A percentile compares a stretch with the other conserved stretches of the same genome.
Evolutionary conservation across 2,329 filamentous ascomycete genomes (phyloP).

Genomic region (Diaporthe capsici): DNA sequence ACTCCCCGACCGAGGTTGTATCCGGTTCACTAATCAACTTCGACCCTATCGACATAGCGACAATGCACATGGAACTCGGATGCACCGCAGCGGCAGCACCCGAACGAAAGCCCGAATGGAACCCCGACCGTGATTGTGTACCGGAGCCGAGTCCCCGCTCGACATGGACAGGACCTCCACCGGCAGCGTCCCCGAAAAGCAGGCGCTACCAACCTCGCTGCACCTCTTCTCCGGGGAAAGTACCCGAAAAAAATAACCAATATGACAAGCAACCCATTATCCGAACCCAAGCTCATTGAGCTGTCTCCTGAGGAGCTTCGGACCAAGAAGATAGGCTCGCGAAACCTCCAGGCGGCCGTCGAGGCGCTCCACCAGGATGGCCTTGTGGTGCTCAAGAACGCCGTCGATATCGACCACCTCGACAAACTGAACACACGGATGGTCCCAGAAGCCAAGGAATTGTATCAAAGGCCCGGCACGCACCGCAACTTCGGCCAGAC

Average conservation of each 20-base stretch:
- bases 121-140: neutral
- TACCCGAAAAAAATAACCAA: neutral
- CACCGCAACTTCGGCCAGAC: conserved; percentile 40
- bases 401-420: conserved; percentile 52
- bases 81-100: neutral
- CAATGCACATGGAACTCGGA: neutral
- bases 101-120: neutral
- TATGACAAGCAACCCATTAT: neutral
- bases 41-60: neutral
- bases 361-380: conserved; percentile 54
- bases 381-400: conserved; percentile 53
- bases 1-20: too few relatives aligned
- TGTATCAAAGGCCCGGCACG: conserved; percentile 43
- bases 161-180: neutral
- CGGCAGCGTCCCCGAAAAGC: neutral
- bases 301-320: conserved; percentile 15
- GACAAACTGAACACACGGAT: conserved; percentile 53
- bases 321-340: conserved; percentile 26
- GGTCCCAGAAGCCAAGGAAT: conserved; percentile 51
- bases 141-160: conserved; percentile 30
- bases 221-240: neutral
- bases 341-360: conserved; percentile 52
- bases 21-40: too few relatives aligned
- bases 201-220: neutral
- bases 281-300: conserved; percentile 20